Evolutionary conservation across 257 asterid species (phyloP), one percentile per base, ranked within the genome.

Genomic region (Euphrasia confusa): DNA sequence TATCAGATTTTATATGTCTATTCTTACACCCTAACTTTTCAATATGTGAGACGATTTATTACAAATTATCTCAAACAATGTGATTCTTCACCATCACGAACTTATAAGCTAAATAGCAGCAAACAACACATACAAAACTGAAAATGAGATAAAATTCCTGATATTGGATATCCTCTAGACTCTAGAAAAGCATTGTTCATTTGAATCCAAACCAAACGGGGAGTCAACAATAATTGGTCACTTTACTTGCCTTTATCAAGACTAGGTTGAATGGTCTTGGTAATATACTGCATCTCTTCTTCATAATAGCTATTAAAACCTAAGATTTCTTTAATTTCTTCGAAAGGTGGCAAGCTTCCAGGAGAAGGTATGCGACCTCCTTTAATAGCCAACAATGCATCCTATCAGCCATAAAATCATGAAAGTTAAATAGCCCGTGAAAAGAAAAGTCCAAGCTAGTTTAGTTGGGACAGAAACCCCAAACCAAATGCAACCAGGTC

Each of bases 351-450:
- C 94, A 88, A 83, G 82, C 86, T 88, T 78, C 96, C 95, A 45
- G 96, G 91, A 39, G 98, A 77, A 62, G 98, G 98, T 64, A 88
- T 48, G 45, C 92, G 93, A 60, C 98, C 96, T 70, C 98, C 95
- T 75, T 74, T 85, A 64, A 90, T 88, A 55, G 96, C 98, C 73
- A 65, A 54, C 60, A 90, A 70, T 27, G 98, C 89, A 53, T 88
- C 98, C 98, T 90, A 79, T 58, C 72, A 28, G 35, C 63, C 74
- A 80, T 6, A 28, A 56, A 59, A 71, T 27, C 15, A 48, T 50
- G 50, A 49, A n/a, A 64, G 24, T 10, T 47, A 58, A 58, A 39
- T 26, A 57, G 37, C 64, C 35, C 37, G 26, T 17, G 50, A 35
- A 49, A 13, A 49, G 3, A n/a, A 47, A 60, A 13, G 60, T 62